Percentiles rank a stretch among this genome's conserved stretches.
phyloP scores from a whole-genome alignment of 2,329 filamentous ascomycete species.

The Venturia asperata region DNA sequence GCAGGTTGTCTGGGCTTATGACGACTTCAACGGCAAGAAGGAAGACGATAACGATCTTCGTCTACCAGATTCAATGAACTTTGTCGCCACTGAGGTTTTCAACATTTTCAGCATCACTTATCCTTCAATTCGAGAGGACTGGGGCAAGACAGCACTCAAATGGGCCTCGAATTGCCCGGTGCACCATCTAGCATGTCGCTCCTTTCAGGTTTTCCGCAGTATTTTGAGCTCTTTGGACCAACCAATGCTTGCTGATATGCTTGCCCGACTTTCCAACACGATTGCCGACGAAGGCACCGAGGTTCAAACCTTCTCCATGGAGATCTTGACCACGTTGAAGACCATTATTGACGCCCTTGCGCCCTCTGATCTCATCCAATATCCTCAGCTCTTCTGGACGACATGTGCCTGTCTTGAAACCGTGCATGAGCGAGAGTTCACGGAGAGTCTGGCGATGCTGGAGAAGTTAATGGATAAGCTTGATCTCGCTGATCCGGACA shows the following conservation, averaged over 20 bases:
- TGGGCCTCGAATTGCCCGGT: conserved; percentile 98
- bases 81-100: conserved; percentile 73
- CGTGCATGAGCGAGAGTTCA: conserved; percentile 90
- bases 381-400: conserved; percentile 96
- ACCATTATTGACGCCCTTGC: conserved; percentile 83
- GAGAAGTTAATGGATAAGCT: conserved; percentile 78
- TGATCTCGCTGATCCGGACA: conserved; percentile 63
- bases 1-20: conserved; percentile 86
- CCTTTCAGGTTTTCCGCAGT: conserved; percentile 94
- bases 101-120: conserved; percentile 79
- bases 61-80: conserved; percentile 81
- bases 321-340: conserved; percentile 89
- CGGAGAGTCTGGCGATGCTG: conserved; percentile 86
- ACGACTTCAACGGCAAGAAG: conserved; percentile 76
- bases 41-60: conserved; percentile 67
- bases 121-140: conserved; percentile 80
- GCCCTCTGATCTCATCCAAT: conserved; percentile 70
- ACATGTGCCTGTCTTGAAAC: conserved; percentile 94
- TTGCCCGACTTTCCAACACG: conserved; percentile 89
- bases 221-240: conserved; percentile 87
- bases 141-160: conserved; percentile 80
- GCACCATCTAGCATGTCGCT: conserved; percentile 87
- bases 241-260: conserved; percentile 93
- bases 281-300: conserved; percentile 90
- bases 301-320: conserved; percentile 95